Evolutionary conservation across 169 alveolate genomes (phyloP).

Genomic region (Perkinsus marinus): DNA sequence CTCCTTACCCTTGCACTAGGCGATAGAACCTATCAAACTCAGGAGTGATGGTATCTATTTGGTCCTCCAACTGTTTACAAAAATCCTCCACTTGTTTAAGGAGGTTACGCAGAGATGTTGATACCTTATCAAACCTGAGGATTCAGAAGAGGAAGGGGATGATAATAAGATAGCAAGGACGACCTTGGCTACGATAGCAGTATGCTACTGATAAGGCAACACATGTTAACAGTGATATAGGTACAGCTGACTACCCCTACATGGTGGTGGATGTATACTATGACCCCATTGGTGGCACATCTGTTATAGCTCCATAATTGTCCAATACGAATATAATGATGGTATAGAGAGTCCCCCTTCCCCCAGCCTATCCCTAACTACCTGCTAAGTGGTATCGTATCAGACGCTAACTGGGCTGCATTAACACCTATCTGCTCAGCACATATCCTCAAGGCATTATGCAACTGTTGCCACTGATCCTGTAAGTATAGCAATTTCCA

Average conservation of each 20-base stretch:
- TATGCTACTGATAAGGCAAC: not conserved
- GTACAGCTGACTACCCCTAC: too few relatives aligned
- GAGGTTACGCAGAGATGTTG: not conserved
- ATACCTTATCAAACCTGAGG: not conserved
- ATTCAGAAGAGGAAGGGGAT: too few relatives aligned
- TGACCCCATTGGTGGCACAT: too few relatives aligned
- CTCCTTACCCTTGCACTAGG: not conserved
- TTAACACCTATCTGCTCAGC: not conserved
- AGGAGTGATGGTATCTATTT: not conserved
- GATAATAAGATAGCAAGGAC: too few relatives aligned
- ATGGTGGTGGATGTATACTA: too few relatives aligned
- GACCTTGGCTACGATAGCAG: too few relatives aligned
- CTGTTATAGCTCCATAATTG: too few relatives aligned
- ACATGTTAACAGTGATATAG: too few relatives aligned
- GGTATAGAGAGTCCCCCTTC: not conserved
- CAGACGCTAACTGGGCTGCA: not conserved
- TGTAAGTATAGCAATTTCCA: not conserved
- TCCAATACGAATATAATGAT: too few relatives aligned
- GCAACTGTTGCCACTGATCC: not conserved
- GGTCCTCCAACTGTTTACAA: not conserved
- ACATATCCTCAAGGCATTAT: not conserved
- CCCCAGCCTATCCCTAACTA: not conserved
- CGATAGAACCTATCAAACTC: not conserved
- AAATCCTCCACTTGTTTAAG: not conserved
- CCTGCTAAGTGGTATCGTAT: not conserved